Base-by-base conservation (phyloP, 139 green algal species). In the Asterochloris sp. region DNA sequence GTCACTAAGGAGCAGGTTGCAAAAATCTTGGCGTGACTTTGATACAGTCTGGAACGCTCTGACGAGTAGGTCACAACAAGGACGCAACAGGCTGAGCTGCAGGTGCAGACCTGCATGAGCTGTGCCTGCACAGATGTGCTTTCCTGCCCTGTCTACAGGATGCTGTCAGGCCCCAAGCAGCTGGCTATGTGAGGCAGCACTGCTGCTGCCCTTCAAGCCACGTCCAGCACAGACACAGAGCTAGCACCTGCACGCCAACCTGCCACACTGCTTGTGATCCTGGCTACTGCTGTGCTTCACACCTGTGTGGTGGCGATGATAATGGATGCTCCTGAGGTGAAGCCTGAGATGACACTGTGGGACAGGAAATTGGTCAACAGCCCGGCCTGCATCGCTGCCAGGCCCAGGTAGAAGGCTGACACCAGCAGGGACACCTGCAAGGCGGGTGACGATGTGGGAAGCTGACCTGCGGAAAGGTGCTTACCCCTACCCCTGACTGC, bases 361-460 rank as follows among this genome's bases (percentile, higher is more conserved):
- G 82, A 90, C 24, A 97, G 82, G 69, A 97, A 92, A 73, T 93
- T 89, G 73, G 89, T 89, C 28, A 95, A 64, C 76, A 92, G 94
- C 69, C 93, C 92, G 27, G 95, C 86, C 47, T 89, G 87, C 28
- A 92, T 26, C 0, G 94, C 6, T 14, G 91, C 92, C 11, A 94
- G 76, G 17, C 79, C 54, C 13, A 90, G 85, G 77, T 93, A 92
- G 26, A 93, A 69, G 29, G 85, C 75, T 6, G 84, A 88, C 27
- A 94, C 89, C 66, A 94, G 71, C 78, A 93, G 88, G 12, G 88
- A 82, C 23, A 92, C 85, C 87, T 94, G 88, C 78, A 80, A 6
- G 38, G 38, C 38, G 38, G 6, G 38, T 54, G 38, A 54, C 2
- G 4, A 54, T 54, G 38, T 54, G 38, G 38, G 38, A 54, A n/a